These are phyloP conservation scores for Ophiocordyceps sinensis DNA, from an alignment of 2,329 filamentous ascomycete genomes.

Conservation along the genomic window DNA sequence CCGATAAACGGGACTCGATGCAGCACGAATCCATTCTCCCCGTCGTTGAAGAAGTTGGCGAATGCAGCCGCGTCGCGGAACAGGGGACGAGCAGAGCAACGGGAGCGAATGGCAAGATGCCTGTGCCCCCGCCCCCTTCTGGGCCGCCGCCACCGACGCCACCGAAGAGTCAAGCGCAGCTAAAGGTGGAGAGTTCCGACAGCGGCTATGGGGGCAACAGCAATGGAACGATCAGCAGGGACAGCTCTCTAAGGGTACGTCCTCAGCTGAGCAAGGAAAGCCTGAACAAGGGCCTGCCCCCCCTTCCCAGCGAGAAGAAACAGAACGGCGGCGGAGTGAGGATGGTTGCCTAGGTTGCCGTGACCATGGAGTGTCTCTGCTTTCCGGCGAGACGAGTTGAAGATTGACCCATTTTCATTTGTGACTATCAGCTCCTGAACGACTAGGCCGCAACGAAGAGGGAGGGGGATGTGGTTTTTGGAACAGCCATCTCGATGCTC, in stretches of 20 bases:
- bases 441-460: neutral
- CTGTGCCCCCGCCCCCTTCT: constrained; percentile 26
- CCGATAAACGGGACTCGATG: constrained; percentile 39
- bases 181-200: constrained; percentile 32
- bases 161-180: constrained; percentile 11
- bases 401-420: neutral
- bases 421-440: neutral
- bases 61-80: constrained; percentile 40
- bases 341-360: constrained; percentile 17
- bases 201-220: constrained; percentile 28
- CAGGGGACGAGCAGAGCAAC: constrained; percentile 28
- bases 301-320: constrained; percentile 28
- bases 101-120: constrained; percentile 16
- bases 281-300: constrained; percentile 45
- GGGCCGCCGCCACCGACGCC: constrained; percentile 22
- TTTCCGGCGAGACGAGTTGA: constrained; percentile 1
- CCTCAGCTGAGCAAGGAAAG: constrained; percentile 36
- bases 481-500: too few relatives aligned
- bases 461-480: too few relatives aligned
- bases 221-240: constrained; percentile 15
- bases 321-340: constrained; percentile 13
- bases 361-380: constrained; percentile 7
- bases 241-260: constrained; percentile 17
- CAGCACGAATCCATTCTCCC: constrained; percentile 49
- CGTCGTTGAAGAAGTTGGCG: constrained; percentile 80